Percentiles rank a stretch among this genome's conserved stretches.
These are phyloP conservation scores for Plenodomus lindquistii DNA, from an alignment of 2,329 filamentous ascomycete species.

Conservation along the genomic window DNA sequence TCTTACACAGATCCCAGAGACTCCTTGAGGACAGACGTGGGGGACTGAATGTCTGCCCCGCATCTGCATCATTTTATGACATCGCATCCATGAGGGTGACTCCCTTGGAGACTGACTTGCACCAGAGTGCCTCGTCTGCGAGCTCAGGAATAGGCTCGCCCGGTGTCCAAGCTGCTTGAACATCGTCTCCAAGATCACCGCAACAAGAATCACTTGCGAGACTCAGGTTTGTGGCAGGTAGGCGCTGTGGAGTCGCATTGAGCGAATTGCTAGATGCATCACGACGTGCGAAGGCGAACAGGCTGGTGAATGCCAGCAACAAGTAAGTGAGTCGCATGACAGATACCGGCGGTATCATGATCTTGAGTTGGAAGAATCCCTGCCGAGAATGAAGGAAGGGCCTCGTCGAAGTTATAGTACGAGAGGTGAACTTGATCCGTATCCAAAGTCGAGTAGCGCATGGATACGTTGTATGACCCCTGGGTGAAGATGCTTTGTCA, in stretches of 20 bases:
- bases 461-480: no score
- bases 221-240: background rate
- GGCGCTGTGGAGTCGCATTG: background rate
- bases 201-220: background rate
- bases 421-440: no score
- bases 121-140: background rate
- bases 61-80: constrained; percentile 1
- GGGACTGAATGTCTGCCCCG: background rate
- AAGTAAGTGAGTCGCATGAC: no score
- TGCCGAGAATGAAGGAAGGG: no score
- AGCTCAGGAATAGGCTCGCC: background rate
- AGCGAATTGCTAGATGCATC: no score
- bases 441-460: no score
- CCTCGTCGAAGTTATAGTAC: no score
- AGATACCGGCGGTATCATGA: no score
- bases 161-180: background rate
- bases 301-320: no score
- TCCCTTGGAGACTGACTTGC: constrained; percentile 1
- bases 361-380: no score
- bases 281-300: no score
- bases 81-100: background rate
- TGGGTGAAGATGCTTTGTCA: no score
- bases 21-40: background rate
- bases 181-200: background rate
- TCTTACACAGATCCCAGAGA: background rate